Evolutionary conservation across 2,329 filamentous ascomycete genomes (phyloP).

Genomic region (Penicillium sp.): DNA sequence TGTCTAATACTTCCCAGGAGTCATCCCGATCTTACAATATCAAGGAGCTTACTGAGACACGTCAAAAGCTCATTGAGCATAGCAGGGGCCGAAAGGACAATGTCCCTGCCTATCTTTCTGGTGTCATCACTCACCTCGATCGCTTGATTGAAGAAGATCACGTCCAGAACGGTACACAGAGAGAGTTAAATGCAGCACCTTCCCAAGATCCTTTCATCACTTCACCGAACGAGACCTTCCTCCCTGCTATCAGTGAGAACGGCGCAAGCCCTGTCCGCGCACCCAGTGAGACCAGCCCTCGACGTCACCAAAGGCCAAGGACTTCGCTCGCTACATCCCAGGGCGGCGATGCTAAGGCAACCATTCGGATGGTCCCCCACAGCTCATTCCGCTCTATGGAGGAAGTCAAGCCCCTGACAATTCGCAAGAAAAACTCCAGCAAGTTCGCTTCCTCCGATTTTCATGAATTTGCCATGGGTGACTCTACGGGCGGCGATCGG

Average conservation of each 20-base stretch:
- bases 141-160: conserved; percentile 50
- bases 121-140: conserved; percentile 61
- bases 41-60: conserved; percentile 57
- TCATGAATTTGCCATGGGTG: neutral
- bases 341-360: conserved; percentile 37
- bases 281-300: conserved; percentile 10
- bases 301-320: conserved; percentile 11
- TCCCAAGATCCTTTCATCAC: conserved; percentile 20
- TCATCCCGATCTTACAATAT: conserved; percentile 53
- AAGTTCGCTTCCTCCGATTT: conserved; percentile 3
- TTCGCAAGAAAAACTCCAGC: conserved; percentile 47
- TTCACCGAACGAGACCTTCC: conserved; percentile 22
- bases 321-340: neutral
- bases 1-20: conserved; percentile 35
- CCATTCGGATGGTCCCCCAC: conserved; percentile 57
- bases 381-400: conserved; percentile 47
- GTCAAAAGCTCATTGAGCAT: conserved; percentile 55
- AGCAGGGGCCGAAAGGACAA: conserved; percentile 44
- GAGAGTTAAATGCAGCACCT: conserved; percentile 4
- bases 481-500: neutral
- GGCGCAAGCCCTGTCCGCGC: conserved; percentile 17
- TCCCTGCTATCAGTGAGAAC: conserved; percentile 55
- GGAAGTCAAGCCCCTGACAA: conserved; percentile 52
- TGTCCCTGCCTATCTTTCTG: conserved; percentile 53
- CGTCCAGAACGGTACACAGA: conserved; percentile 2